These are phyloP conservation scores for Ogataea methylovora DNA, from an alignment of 805 yeast species.

Conservation along the genomic window DNA sequence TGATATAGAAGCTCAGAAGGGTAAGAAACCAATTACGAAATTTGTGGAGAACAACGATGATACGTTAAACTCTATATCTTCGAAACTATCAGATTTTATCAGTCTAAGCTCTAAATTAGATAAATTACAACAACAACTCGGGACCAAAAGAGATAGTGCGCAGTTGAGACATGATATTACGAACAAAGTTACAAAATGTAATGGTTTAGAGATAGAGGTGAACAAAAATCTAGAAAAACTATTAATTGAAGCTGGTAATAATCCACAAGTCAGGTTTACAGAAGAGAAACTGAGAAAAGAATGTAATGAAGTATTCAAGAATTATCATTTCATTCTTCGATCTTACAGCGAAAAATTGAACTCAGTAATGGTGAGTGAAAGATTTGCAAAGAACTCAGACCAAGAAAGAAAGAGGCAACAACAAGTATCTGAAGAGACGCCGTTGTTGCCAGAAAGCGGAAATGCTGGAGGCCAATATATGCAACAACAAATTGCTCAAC, in stretches of 20 bases:
- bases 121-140: conserved; percentile 40
- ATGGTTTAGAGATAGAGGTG: conserved; percentile 9
- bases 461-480: conserved; percentile 11
- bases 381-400: conserved; percentile 5
- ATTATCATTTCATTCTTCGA: conserved; percentile 34
- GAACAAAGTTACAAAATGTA: conserved; percentile 11
- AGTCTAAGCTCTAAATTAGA: conserved; percentile 43
- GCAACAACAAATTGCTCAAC: conserved; percentile 26
- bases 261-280: conserved; percentile 24
- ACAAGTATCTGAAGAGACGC: conserved; percentile 27
- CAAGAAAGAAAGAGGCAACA: conserved; percentile 1
- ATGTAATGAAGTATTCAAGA: conserved; percentile 42
- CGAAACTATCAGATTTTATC: conserved; percentile 38
- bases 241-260: conserved; percentile 1
- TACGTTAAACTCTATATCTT: conserved; percentile 23
- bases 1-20: conserved; percentile 44
- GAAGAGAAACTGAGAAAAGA: conserved; percentile 51
- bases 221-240: conserved; percentile 8
- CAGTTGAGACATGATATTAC: conserved; percentile 27
- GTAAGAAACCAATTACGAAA: too few relatives aligned
- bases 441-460: conserved; percentile 25
- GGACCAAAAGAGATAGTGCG: conserved; percentile 42
- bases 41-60: neutral
- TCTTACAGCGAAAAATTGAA: conserved; percentile 43
- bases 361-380: conserved; percentile 28